Percentiles rank a stretch among this genome's conserved stretches.
Conservation (phyloP, 2,329 filamentous ascomycete genomes). For the Mycosphaerella sp. region DNA sequence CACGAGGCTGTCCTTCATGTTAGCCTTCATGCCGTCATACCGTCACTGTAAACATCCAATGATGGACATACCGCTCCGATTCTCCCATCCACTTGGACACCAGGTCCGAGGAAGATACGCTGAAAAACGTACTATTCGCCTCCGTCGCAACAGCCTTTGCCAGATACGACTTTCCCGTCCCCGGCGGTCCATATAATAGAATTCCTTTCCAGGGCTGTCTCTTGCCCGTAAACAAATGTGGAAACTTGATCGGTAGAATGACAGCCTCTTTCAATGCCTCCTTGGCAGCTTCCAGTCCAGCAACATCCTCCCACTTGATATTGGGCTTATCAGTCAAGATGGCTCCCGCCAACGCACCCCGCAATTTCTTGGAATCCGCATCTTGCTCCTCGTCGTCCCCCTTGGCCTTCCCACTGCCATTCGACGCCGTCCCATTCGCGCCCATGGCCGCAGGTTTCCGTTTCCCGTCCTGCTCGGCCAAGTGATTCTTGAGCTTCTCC, state of each 20-base stretch:
- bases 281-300: conserved; percentile 87
- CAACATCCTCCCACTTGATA: conserved; percentile 96
- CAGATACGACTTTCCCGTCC: conserved; percentile 95
- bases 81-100: conserved; percentile 99
- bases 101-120: conserved; percentile 91
- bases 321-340: conserved; percentile 95
- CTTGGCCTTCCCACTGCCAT: conserved; percentile 57
- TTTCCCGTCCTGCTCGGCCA: conserved; percentile 62
- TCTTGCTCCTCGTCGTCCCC: conserved; percentile 61
- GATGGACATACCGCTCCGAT: conserved; percentile 73
- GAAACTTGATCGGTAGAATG: conserved; percentile 96
- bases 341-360: conserved; percentile 81
- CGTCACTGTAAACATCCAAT: too few relatives aligned
- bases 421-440: conserved; percentile 61
- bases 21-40: background rate
- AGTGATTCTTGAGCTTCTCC: conserved; percentile 91
- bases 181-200: conserved; percentile 87
- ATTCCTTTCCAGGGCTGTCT: conserved; percentile 98
- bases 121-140: conserved; percentile 98
- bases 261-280: conserved; percentile 97
- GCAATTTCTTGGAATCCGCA: conserved; percentile 90
- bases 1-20: conserved; percentile 59
- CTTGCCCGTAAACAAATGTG: conserved; percentile 91
- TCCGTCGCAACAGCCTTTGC: conserved; percentile 97
- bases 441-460: conserved; percentile 68